phyloP scores from a whole-genome alignment of 2,329 filamentous ascomycete species.

The Plenodomus lindquistii region DNA sequence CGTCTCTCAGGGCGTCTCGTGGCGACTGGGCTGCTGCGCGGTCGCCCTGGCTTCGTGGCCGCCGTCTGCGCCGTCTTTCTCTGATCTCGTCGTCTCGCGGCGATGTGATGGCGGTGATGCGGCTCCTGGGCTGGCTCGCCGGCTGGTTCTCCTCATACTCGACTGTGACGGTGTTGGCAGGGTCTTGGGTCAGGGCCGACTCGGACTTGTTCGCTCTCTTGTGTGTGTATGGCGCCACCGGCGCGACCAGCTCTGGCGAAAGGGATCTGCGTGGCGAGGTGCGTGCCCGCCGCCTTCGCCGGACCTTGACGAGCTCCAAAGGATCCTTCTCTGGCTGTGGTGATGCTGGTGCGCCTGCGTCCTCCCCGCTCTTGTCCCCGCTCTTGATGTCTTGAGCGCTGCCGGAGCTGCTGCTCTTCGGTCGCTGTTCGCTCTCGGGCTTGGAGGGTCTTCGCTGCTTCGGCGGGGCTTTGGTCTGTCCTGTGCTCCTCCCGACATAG shows the following conservation, averaged over 20 bases:
- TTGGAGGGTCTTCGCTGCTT: conserved; percentile 35
- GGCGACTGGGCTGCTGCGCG: conserved; percentile 30
- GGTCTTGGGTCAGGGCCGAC: conserved; percentile 27
- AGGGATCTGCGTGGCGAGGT: conserved; percentile 39
- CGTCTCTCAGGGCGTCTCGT: conserved; percentile 24
- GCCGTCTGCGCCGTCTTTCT: conserved; percentile 34
- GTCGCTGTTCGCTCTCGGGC: conserved; percentile 39
- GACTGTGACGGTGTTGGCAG: conserved; percentile 29
- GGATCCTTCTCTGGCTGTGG: conserved; percentile 15
- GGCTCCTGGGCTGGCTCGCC: conserved; percentile 14
- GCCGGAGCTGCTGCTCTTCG: conserved; percentile 39
- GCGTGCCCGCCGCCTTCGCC: conserved; percentile 29
- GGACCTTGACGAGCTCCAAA: conserved; percentile 32
- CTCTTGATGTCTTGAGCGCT: conserved; percentile 29
- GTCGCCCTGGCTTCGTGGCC: conserved; percentile 28
- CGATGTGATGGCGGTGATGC: conserved; percentile 6
- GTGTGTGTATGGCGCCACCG: conserved; percentile 24
- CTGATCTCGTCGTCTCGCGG: conserved; percentile 29
- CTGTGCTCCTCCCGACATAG: conserved; percentile 33
- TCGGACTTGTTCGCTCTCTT: conserved; percentile 27
- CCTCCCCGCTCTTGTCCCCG: conserved; percentile 18
- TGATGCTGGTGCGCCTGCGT: conserved; percentile 23
- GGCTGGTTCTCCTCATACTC: conserved; percentile 31
- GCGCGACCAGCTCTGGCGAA: conserved; percentile 30
- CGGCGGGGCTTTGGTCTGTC: conserved; percentile 26